phyloP scores from a whole-genome alignment of 2,329 filamentous ascomycete genomes.

The Tolypocladium amazonense region DNA sequence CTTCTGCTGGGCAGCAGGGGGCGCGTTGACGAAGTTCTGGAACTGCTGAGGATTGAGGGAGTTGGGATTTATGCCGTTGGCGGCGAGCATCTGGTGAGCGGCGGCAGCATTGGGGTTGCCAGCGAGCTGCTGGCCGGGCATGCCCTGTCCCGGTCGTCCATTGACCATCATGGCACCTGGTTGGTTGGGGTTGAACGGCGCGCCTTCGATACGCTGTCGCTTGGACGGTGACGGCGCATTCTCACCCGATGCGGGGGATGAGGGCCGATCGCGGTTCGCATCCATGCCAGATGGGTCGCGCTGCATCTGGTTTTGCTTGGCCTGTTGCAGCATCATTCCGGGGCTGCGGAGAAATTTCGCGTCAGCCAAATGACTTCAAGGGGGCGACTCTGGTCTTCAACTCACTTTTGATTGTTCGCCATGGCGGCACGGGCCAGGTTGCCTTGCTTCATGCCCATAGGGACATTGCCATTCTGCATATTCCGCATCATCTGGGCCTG shows the following conservation, averaged over 20 bases:
- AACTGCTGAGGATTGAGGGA: constrained; percentile 69
- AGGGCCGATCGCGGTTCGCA: constrained; percentile 67
- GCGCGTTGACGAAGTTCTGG: constrained; percentile 46
- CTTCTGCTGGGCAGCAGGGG: constrained; percentile 61
- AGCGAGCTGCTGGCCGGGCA: constrained; percentile 60
- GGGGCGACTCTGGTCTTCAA: not conserved
- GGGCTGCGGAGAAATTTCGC: constrained; percentile 33
- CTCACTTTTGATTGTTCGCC: constrained; percentile 68
- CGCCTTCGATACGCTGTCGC: constrained; percentile 66
- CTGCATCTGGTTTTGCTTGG: constrained; percentile 75
- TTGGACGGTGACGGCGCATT: constrained; percentile 91
- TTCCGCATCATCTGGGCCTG: constrained; percentile 57
- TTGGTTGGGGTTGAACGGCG: constrained; percentile 62
- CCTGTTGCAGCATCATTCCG: constrained; percentile 61
- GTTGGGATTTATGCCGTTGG: constrained; percentile 65
- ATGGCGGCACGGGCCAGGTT: constrained; percentile 65
- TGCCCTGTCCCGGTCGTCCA: constrained; percentile 58
- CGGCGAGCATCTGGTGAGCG: constrained; percentile 50
- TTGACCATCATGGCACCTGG: constrained; percentile 58
- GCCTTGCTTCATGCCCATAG: constrained; percentile 46
- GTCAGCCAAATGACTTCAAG: not conserved
- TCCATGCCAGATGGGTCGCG: constrained; percentile 82
- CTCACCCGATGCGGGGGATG: constrained; percentile 73
- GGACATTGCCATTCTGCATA: constrained; percentile 51
- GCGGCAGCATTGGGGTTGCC: constrained; percentile 36